A percentile compares a stretch with the other conserved stretches of the same genome.
phyloP scores from a whole-genome alignment of 2,329 filamentous ascomycete genomes.

The Pestalotiopsis sp. region DNA sequence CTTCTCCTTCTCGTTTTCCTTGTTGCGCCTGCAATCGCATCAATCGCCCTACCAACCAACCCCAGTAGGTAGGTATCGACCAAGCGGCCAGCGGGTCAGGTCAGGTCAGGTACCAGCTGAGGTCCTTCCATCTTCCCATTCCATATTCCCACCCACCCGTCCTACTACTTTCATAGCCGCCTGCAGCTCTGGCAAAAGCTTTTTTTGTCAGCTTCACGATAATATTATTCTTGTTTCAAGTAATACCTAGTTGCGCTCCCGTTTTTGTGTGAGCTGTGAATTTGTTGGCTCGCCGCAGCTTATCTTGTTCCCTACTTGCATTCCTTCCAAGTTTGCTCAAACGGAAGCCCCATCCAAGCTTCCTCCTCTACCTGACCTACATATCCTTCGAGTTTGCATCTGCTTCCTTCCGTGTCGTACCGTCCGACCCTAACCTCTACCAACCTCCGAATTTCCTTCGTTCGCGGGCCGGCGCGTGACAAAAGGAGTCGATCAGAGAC shows the following conservation, averaged over 20 bases:
- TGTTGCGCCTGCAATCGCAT: neutral
- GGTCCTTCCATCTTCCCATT: neutral
- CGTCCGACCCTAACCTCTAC: neutral
- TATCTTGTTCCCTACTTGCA: neutral
- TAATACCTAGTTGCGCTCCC: neutral
- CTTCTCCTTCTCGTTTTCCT: neutral
- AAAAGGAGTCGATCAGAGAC: neutral
- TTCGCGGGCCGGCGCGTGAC: neutral
- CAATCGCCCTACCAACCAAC: constrained; percentile 8
- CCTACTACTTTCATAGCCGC: neutral
- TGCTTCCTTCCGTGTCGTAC: neutral
- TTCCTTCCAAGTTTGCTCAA: neutral
- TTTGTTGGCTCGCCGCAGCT: neutral
- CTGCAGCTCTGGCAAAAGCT: neutral
- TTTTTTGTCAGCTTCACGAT: neutral
- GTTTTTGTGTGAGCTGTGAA: neutral
- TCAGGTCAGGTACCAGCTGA: neutral
- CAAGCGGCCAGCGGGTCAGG: neutral
- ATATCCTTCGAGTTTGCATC: neutral
- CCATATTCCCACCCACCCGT: neutral
- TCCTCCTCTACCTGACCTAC: neutral
- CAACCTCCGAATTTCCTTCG: neutral
- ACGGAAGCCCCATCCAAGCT: neutral
- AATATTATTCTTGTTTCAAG: neutral
- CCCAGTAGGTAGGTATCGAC: neutral